phyloP scores from a whole-genome alignment of 345 rosid species.

The Raphanus sativus region DNA sequence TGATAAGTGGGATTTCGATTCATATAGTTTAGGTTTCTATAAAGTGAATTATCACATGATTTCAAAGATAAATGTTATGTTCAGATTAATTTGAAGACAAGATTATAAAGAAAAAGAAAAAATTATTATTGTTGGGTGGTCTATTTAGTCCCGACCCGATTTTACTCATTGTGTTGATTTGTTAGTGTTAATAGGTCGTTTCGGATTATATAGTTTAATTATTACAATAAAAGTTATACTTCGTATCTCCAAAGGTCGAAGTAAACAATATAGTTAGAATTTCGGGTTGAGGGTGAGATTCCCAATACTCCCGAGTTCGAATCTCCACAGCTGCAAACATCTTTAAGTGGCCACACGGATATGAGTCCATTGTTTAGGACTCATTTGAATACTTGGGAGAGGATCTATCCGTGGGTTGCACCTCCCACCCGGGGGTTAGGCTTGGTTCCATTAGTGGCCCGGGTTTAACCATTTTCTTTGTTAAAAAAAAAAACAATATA shows the following conservation, averaged over 20 bases:
- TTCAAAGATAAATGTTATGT: slow-evolving; percentile 14
- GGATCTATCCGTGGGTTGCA: too few species aligned
- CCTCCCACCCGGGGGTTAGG: too few species aligned
- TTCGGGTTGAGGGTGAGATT: too few species aligned
- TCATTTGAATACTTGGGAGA: too few species aligned
- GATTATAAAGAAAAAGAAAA: background rate
- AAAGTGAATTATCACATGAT: slow-evolving; percentile 36
- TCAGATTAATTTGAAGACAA: background rate
- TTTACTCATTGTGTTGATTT: slow-evolving; percentile 2
- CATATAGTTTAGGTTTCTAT: slow-evolving; percentile 40
- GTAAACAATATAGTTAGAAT: background rate
- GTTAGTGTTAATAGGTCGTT: background rate
- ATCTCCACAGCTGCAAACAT: too few species aligned
- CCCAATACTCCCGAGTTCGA: too few species aligned
- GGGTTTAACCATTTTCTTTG: too few species aligned
- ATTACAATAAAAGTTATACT: background rate
- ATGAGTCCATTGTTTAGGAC: too few species aligned
- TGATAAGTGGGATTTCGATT: slow-evolving; percentile 45
- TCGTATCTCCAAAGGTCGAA: background rate
- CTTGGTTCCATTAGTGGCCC: too few species aligned
- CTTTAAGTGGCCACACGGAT: too few species aligned
- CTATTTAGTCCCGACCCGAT: slow-evolving; percentile 2
- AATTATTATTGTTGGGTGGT: background rate
- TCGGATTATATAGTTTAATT: background rate
- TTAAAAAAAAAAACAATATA: too few species aligned